Base-by-base conservation (phyloP, 768 basidiomycete species). In the Tylopilus felleus region DNA sequence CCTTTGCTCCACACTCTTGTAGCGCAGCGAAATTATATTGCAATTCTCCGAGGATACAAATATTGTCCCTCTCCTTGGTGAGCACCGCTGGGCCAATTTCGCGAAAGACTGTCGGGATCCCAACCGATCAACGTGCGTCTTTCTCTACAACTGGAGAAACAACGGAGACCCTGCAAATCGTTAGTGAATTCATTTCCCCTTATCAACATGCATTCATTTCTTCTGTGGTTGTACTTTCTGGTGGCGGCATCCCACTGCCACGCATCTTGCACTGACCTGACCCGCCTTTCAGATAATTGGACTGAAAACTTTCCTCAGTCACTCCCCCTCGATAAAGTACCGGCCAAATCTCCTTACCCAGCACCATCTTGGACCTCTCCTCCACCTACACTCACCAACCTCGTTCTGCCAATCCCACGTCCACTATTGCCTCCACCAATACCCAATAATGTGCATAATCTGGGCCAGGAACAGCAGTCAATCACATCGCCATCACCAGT, bases 161-260 rank as follows among this genome's bases (percentile, higher is more conserved):
- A 64, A 70, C 2, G 70, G 69, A 8, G 68, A 70, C 42, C 70
- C 70, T 29, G 50, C 59, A 33, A 64, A 62, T 31, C 69, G 70
- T 71, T 25, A 56, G 68, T 65, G 14, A 10, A 50, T 14, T 17
- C 16, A 2, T 17, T 9, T 21, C 13, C 31, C 38, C 17, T 38
- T 8, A 14, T 39, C n/a, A 2, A n/a, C 13, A 33, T 16, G 21
- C 0, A 27, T 28, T 17, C 17, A 23, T 22, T 14, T 38, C 29
- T 4, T 14, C 33, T 33, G 16, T 16, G 12, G 13, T 33, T 33
- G 33, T 33, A 16, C 33, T 9, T 14, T 33, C 28, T 22, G 10
- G 27, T 16, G 7, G 25, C 23, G 29, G 42, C 12, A 13, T 27
- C 31, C 22, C 6, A 14, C 12, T 8, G 9, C 39, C 29, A 21